Conservation (phyloP, 441 rosid genomes). For the Gossypium laxum region DNA sequence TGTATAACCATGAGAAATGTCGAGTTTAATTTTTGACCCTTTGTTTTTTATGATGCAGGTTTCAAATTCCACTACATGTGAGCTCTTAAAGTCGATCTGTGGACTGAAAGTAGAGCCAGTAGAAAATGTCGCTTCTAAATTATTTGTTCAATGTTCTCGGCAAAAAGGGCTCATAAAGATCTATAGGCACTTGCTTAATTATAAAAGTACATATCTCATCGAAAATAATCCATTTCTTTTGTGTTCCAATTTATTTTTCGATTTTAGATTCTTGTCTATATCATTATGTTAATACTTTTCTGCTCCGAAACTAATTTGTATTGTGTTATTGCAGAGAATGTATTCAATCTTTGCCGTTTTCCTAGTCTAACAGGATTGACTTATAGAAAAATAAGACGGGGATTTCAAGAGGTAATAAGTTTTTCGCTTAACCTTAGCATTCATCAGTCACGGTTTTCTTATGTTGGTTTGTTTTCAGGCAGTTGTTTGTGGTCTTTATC, state of each 20-base stretch:
- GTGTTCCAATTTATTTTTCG: too few relatives aligned
- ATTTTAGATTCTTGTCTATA: not conserved
- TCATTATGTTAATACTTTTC: not conserved
- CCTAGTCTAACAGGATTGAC: conserved; percentile 55
- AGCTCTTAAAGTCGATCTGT: conserved; percentile 74
- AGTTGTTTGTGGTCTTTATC: conserved; percentile 79
- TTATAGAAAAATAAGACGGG: conserved; percentile 59
- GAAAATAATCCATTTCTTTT: not conserved
- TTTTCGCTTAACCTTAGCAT: conserved; percentile 10
- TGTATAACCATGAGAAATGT: conserved; percentile 3
- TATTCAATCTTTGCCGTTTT: conserved; percentile 72
- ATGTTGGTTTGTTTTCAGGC: conserved; percentile 44
- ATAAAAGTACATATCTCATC: conserved; percentile 50
- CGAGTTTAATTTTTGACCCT: conserved; percentile 9
- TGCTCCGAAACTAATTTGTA: conserved; percentile 21
- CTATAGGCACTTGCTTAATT: conserved; percentile 83
- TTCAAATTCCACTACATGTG: conserved; percentile 65
- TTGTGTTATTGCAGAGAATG: conserved; percentile 62
- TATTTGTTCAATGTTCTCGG: conserved; percentile 94
- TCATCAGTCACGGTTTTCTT: conserved; percentile 8
- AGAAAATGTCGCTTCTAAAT: conserved; percentile 80
- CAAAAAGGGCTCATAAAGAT: conserved; percentile 85
- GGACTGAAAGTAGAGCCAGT: conserved; percentile 85
- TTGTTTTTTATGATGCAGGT: conserved; percentile 42
- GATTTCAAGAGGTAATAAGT: conserved; percentile 59